Conservation (phyloP, 352 stramenopile species). For the Globisporangium heterothallicum region DNA sequence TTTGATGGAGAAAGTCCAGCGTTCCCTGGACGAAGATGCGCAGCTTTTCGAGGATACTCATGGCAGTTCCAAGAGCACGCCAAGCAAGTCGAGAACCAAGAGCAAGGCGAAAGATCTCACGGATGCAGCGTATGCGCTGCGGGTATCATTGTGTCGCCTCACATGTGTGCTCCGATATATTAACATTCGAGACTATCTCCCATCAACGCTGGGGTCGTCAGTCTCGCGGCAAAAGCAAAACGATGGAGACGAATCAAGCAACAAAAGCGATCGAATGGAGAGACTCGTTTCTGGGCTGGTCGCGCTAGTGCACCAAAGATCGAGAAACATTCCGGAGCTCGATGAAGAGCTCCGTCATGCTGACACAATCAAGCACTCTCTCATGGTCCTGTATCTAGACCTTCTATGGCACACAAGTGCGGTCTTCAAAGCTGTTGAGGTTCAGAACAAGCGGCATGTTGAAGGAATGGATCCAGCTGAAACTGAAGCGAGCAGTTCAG, state of each 20-base stretch:
- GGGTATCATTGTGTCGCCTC: slow-evolving; percentile 48
- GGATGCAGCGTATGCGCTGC: slow-evolving; percentile 68
- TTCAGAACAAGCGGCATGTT: slow-evolving; percentile 13
- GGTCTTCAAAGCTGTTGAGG: slow-evolving; percentile 48
- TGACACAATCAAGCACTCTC: slow-evolving; percentile 57
- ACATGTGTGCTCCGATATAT: slow-evolving; percentile 58
- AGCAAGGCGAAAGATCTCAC: slow-evolving; percentile 47
- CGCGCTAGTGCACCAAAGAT: slow-evolving; percentile 42
- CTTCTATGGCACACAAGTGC: slow-evolving; percentile 67
- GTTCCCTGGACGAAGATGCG: slow-evolving; percentile 47
- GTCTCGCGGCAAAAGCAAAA: not conserved
- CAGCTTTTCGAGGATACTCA: slow-evolving; percentile 23
- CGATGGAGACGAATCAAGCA: not conserved
- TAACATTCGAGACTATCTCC: slow-evolving; percentile 60
- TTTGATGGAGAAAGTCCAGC: slow-evolving; percentile 53
- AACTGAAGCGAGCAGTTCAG: slow-evolving; percentile 10
- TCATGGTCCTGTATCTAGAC: slow-evolving; percentile 70
- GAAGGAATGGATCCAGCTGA: slow-evolving; percentile 11
- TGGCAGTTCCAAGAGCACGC: slow-evolving; percentile 10
- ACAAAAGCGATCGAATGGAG: slow-evolving; percentile 27
- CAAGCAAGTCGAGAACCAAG: slow-evolving; percentile 17
- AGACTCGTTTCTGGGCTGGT: slow-evolving; percentile 25
- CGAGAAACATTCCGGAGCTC: slow-evolving; percentile 40
- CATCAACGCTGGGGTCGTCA: slow-evolving; percentile 8
- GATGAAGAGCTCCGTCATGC: slow-evolving; percentile 43